Evolutionary conservation across 192 early-diverging fungal species (phyloP), one percentile per base, ranked within the genome.

Genomic region (Funneliformis geosporum): DNA sequence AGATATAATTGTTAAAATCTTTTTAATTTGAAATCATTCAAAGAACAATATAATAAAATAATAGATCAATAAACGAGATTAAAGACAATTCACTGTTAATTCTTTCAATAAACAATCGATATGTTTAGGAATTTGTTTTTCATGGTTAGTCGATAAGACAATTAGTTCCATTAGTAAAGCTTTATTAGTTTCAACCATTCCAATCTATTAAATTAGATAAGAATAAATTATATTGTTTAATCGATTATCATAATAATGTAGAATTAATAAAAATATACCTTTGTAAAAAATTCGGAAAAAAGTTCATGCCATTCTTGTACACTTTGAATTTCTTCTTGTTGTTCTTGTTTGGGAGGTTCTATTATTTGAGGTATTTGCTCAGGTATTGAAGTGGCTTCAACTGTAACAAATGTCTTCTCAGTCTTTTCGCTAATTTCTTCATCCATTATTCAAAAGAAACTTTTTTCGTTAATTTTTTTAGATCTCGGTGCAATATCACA

Each of bases 81-180:
- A 61, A 25, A 18, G 21, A 28, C 23, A 77, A 67, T 38, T 60
- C 12, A 77, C 76, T 7, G 21, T 66, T 25, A 77, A 67, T 44
- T 46, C 62, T 66, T 65, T 62, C 18, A 77, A 25, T 14, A 77
- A n/a, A 64, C 62, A 66, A 42, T 77, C 46, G 21, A 77, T 21
- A 66, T 77, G 43, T 11, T 64, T 67, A 50, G 76, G 25, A 23
- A 67, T 47, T 77, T 77, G 39, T 77, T 47, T 44, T 77, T 50
- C 42, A 16, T 77, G 11, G n/a, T 23, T 16, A 0, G 76, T 16
- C 10, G 76, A 59, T 28, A 77, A 60, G 23, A 66, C 76, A 39
- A 67, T 23, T 62, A 77, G n/a, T 77, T 77, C 76, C 38, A 59
- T 67, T 47, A 44, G 7, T 23, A 77, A 77, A 16, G 65, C 76